Base-by-base conservation (phyloP, 202 grass and related monocot genomes). In the Setaria italica region DNA sequence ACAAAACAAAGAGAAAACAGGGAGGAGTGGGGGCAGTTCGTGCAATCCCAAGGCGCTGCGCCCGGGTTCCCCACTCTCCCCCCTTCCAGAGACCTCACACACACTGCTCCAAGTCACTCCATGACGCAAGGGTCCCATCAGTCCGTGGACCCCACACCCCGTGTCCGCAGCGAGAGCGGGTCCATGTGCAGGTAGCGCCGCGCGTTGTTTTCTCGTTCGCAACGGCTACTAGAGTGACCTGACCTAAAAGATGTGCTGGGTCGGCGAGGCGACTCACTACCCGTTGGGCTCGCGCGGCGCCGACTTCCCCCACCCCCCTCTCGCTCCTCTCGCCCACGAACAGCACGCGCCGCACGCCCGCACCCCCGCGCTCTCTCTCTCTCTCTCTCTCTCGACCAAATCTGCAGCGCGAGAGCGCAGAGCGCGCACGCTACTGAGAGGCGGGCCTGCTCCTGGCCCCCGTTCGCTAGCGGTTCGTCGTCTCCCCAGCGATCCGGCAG, bases 181-280 rank as follows among this genome's bases (percentile, higher is more conserved):
- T 0, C 71, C 49, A 20, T 4, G 49, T 74, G 72, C 72, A 2
- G 0, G 15, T 35, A 37, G 48, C 71, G 71, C 63, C 4, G 50
- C 33, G 51, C 2, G 51, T 57, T 57, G 72, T 39, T 76, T 74
- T 70, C 30, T 20, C 72, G 35, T 1, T 4, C 21, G 85, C 82
- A 91, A 91, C 89, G 89, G 89, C 85, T 91, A 91, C 81, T 66
- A 81, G 71, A 87, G 55, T 25, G 69, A 81, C 80, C 66, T 35
- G 51, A 70, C 73, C 66, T 69, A 70, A 53, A 78, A 20, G 10
- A 20, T 34, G 55, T 13, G 68, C 0, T 48, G 81, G 56, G 54
- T 67, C 79, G 62, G 67, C 48, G 4, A 11, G 10, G 46, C 70
- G 13, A 11, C 46, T 76, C 62, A 68, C 50, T 90, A 19, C 89